These are phyloP conservation scores for Phyllosticta paracitricarpa DNA, from an alignment of 2,329 filamentous ascomycete genomes.

Conservation along the genomic window DNA sequence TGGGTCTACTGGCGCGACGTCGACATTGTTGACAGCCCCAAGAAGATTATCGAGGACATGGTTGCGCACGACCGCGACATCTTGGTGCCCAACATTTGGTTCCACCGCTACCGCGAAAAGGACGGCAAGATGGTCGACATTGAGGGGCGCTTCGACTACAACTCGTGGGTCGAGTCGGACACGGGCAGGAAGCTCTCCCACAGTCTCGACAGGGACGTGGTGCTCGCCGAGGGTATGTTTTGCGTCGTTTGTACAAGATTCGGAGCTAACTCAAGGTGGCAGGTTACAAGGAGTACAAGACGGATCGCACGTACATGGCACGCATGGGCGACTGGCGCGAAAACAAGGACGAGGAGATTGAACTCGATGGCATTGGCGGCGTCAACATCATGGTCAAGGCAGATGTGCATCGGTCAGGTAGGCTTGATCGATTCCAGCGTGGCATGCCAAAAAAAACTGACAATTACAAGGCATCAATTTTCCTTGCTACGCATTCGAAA, in stretches of 20 bases:
- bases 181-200: slow-evolving; percentile 67
- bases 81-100: slow-evolving; percentile 95
- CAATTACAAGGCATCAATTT: slow-evolving; percentile 62
- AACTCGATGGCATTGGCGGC: slow-evolving; percentile 90
- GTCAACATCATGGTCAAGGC: slow-evolving; percentile 98
- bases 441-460: not conserved
- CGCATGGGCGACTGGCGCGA: slow-evolving; percentile 84
- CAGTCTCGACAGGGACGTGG: slow-evolving; percentile 64
- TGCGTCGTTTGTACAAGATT: not conserved
- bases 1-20: slow-evolving; percentile 99
- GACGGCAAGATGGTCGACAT: slow-evolving; percentile 58
- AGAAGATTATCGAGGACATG: slow-evolving; percentile 85
- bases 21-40: slow-evolving; percentile 85
- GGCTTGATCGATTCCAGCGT: slow-evolving; percentile 16
- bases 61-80: slow-evolving; percentile 89
- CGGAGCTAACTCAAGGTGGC: not conserved
- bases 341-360: slow-evolving; percentile 84
- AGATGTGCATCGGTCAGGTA: slow-evolving; percentile 90
- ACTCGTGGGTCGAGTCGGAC: slow-evolving; percentile 94
- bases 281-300: slow-evolving; percentile 91
- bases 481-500: slow-evolving; percentile 91
- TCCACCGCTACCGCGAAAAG: slow-evolving; percentile 73
- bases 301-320: slow-evolving; percentile 81
- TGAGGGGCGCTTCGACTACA: slow-evolving; percentile 97
- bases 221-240: slow-evolving; percentile 74